Percentiles rank a stretch among this genome's conserved stretches.
These are phyloP conservation scores for Rhodotorula sp. DNA, from an alignment of 1,284 basidiomycete genomes.

Conservation along the genomic window DNA sequence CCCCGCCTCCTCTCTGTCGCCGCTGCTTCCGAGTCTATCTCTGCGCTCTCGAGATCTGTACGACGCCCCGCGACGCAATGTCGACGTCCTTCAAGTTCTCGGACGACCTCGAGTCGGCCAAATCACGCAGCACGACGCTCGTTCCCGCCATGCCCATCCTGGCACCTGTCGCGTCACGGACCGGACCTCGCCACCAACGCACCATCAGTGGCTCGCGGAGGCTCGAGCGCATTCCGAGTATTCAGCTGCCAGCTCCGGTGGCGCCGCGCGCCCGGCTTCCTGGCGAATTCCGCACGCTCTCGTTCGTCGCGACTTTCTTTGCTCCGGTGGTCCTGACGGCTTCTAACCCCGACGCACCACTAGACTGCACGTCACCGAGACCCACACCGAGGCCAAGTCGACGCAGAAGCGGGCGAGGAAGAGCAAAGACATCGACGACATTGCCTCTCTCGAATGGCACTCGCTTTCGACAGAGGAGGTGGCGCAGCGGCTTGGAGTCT, in stretches of 20 bases:
- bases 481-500: slow-evolving; percentile 54
- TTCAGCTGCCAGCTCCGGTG: neutral
- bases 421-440: slow-evolving; percentile 10
- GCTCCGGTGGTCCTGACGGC: neutral
- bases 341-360: neutral
- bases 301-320: neutral
- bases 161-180: neutral
- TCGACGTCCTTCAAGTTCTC: neutral
- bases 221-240: neutral
- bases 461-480: slow-evolving; percentile 53
- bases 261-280: neutral
- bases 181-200: neutral
- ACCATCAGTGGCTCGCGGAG: neutral
- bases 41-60: neutral
- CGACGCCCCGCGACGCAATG: neutral
- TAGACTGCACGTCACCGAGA: slow-evolving; percentile 23
- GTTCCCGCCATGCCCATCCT: neutral
- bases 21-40: neutral
- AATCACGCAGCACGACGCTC: neutral
- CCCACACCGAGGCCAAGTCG: neutral
- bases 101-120: slow-evolving; percentile 2
- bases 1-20: neutral
- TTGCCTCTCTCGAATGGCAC: slow-evolving; percentile 57
- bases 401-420: neutral
- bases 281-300: slow-evolving; percentile 6